phyloP scores from a whole-genome alignment of 1,139 yeast species.

The Komagataea norvegica region DNA sequence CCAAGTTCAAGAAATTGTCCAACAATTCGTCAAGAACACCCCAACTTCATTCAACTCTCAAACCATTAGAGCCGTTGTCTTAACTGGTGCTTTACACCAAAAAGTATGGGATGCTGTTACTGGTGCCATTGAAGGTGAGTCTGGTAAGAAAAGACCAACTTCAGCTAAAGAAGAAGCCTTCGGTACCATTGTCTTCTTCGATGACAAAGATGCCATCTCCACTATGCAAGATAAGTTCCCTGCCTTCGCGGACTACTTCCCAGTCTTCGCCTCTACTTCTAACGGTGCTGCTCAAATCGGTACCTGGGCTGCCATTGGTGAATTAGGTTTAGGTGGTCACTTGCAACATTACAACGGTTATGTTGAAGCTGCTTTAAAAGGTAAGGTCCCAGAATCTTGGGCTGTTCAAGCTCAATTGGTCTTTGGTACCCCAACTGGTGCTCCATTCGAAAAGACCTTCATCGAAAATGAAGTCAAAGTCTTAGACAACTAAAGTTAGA shows the following conservation, averaged over 20 bases:
- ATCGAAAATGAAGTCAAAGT: slow-evolving; percentile 35
- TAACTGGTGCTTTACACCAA: slow-evolving; percentile 39
- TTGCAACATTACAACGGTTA: slow-evolving; percentile 44
- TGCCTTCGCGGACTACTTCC: slow-evolving; percentile 38
- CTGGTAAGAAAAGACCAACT: slow-evolving; percentile 35
- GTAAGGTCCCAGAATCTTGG: slow-evolving; percentile 38
- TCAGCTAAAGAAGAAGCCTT: slow-evolving; percentile 39
- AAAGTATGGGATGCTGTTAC: slow-evolving; percentile 38
- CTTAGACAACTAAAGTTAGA: slow-evolving; percentile 13
- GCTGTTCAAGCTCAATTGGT: slow-evolving; percentile 41
- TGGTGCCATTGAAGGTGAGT: slow-evolving; percentile 31
- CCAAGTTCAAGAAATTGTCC: slow-evolving; percentile 33
- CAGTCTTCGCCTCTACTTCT: slow-evolving; percentile 39
- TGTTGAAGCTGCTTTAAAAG: slow-evolving; percentile 36
- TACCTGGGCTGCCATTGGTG: slow-evolving; percentile 41
- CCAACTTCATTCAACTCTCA: slow-evolving; percentile 47
- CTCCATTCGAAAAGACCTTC: slow-evolving; percentile 33
- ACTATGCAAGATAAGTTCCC: slow-evolving; percentile 37
- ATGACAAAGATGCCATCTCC: slow-evolving; percentile 35
- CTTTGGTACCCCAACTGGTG: slow-evolving; percentile 37
- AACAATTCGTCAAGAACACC: slow-evolving; percentile 35
- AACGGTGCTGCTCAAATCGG: slow-evolving; percentile 44
- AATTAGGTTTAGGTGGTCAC: slow-evolving; percentile 41
- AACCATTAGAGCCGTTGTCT: slow-evolving; percentile 38
- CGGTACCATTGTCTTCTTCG: slow-evolving; percentile 44